A percentile compares a stretch with the other conserved stretches of the same genome.
Conservation (phyloP, 1,284 basidiomycete species). For the Mycena sp. region DNA sequence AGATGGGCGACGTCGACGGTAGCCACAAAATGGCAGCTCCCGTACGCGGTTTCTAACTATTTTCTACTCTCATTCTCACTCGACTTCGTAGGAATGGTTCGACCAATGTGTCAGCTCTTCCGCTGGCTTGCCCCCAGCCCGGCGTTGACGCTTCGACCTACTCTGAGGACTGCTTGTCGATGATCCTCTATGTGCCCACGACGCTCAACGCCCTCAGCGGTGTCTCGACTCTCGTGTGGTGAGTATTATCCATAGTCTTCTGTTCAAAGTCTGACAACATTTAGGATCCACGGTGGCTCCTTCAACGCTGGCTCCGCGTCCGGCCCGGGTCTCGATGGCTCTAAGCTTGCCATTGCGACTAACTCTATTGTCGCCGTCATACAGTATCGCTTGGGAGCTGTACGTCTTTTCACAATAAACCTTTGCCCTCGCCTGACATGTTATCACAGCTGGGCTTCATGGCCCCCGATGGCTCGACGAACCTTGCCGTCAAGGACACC, state of each 20-base stretch:
- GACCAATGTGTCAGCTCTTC: slow-evolving; percentile 62
- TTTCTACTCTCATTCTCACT: neutral
- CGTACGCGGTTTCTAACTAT: slow-evolving; percentile 61
- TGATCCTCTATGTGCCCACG: slow-evolving; percentile 76
- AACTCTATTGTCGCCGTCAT: slow-evolving; percentile 84
- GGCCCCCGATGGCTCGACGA: slow-evolving; percentile 72
- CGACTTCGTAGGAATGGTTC: slow-evolving; percentile 54
- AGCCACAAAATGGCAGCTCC: slow-evolving; percentile 64
- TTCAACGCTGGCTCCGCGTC: slow-evolving; percentile 79
- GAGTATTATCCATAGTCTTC: too few relatives aligned
- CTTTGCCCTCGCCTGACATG: slow-evolving; percentile 47
- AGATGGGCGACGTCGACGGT: slow-evolving; percentile 68
- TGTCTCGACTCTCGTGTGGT: slow-evolving; percentile 70
- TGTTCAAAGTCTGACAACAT: slow-evolving; percentile 43
- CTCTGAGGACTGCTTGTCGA: slow-evolving; percentile 83
- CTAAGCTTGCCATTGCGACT: slow-evolving; percentile 75
- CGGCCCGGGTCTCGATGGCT: slow-evolving; percentile 82
- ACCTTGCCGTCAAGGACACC: slow-evolving; percentile 78
- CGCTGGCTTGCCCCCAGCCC: slow-evolving; percentile 78
- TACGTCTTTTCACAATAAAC: slow-evolving; percentile 51
- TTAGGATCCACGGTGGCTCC: slow-evolving; percentile 87
- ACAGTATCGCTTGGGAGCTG: slow-evolving; percentile 86
- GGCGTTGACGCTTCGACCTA: slow-evolving; percentile 56
- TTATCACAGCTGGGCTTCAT: slow-evolving; percentile 75
- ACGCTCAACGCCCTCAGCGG: slow-evolving; percentile 43